Percentiles rank a stretch among this genome's conserved stretches.
Conservation (phyloP, 345 rosid species). For the Sisymbrium altissimum region DNA sequence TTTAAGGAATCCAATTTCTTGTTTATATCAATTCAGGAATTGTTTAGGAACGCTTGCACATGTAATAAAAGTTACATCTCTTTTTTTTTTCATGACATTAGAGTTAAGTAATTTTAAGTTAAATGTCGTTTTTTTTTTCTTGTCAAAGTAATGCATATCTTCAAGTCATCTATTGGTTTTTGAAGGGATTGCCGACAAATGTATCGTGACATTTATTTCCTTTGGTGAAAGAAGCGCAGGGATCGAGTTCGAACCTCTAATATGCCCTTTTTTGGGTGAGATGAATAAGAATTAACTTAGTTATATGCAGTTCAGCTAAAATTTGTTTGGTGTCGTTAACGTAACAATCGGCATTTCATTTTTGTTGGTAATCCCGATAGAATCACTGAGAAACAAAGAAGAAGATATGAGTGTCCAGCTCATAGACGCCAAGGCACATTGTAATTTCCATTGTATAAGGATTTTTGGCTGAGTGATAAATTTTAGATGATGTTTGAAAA, state of each 20-base stretch:
- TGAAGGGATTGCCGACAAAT: too few species aligned
- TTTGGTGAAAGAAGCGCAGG: constrained; percentile 69
- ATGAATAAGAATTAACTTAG: not conserved
- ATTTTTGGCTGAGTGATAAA: not conserved
- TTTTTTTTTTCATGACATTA: too few species aligned
- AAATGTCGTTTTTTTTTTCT: too few species aligned
- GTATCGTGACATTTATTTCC: constrained; percentile 56
- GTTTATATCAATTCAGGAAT: too few species aligned
- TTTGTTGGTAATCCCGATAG: not conserved
- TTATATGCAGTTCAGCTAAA: not conserved
- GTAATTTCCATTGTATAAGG: constrained; percentile 4
- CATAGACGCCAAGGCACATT: not conserved
- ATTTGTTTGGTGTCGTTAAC: not conserved
- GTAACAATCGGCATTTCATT: not conserved
- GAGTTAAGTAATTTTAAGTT: too few species aligned
- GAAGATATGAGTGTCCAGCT: constrained; percentile 9
- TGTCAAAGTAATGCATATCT: too few species aligned
- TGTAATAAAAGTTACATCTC: too few species aligned
- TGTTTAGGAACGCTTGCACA: too few species aligned
- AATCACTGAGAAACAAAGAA: constrained; percentile 23
- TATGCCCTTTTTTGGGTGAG: constrained; percentile 63
- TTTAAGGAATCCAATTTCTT: too few species aligned
- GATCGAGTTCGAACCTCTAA: constrained; percentile 49
- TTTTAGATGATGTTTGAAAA: not conserved
- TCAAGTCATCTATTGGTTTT: too few species aligned